Base-by-base conservation (phyloP, 441 rosid genomes). In the Erodium trifolium region DNA sequence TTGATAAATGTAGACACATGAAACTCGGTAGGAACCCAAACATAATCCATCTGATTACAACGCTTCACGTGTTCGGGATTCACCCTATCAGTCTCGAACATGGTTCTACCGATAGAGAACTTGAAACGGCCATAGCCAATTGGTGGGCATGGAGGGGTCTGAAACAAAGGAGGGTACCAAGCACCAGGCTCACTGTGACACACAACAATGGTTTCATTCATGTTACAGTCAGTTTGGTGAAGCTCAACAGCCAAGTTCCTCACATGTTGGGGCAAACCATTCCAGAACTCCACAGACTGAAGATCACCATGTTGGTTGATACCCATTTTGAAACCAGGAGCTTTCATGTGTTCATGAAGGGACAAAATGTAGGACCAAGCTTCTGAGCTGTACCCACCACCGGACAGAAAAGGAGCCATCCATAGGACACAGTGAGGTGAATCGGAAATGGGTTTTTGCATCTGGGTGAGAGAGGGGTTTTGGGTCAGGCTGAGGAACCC, bases 141-240 rank as follows among this genome's bases (percentile, higher is more conserved):
- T 4, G 90, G 96, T 12, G 95, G 95, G 73, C 96, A 92, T 68
- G 92, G 95, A 65, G 79, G 72, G 0, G 95, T 92, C 69, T 92
- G 74, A 55, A 87, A 92, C 81, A 92, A 73, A 4, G 96, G 93
- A 0, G 96, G 95, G 70, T 88, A 70, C 96, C 98, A 90, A 73
- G 96, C 98, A 68, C 98, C 92, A 47, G 96, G 96, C 81, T 90
- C 95, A 70, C 98, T 90, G 63, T 90, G 96, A 75, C 98, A 92
- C 12, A 92, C 73, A 31, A 90, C 95, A 63, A 90, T 67, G 37
- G 93, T 92, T 78, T 85, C 84, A 73, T 87, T 84, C 13, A 73
- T 69, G 10, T 64, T 77, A 70, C 98, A 87, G 68, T 81, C 65
- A 2, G 86, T 82, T 41, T 10, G 74, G 62, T 87, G 70, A 80